phyloP scores from a whole-genome alignment of 371 early-diverging fungal genomes.

The Mortierella sp. region DNA sequence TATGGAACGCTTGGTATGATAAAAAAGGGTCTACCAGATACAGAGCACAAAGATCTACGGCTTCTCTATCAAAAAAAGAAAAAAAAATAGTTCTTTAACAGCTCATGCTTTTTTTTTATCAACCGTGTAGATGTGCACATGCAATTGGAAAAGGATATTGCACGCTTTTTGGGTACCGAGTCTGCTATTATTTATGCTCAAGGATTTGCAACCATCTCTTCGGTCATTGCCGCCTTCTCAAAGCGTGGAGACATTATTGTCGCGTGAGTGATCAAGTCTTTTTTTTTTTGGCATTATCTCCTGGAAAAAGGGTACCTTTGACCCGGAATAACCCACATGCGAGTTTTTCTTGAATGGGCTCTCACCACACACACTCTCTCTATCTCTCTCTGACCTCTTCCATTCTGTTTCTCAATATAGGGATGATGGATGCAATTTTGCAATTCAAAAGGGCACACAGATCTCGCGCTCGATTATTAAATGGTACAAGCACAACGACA shows the following conservation, averaged over 20 bases:
- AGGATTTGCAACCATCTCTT: conserved; percentile 93
- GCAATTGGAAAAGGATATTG: conserved; percentile 93
- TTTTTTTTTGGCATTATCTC: conserved; percentile 40
- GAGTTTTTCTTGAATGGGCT: not conserved
- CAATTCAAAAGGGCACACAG: conserved; percentile 91
- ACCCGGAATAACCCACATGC: not conserved
- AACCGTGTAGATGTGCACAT: conserved; percentile 90
- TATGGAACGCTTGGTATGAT: conserved; percentile 93
- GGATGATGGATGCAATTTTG: conserved; percentile 91
- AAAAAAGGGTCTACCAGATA: not conserved
- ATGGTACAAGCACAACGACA: conserved; percentile 96
- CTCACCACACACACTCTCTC: not conserved
- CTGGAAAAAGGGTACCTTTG: not conserved
- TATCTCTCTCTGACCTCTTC: not conserved
- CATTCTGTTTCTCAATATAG: conserved; percentile 44
- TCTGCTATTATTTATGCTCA: conserved; percentile 98
- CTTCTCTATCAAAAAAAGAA: too few relatives aligned
- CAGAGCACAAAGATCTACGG: not conserved
- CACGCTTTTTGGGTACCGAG: conserved; percentile 90
- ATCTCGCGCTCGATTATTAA: conserved; percentile 90
- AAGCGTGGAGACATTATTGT: conserved; percentile 98
- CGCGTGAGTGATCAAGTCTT: conserved; percentile 64
- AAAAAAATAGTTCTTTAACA: too few relatives aligned
- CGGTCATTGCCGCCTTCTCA: conserved; percentile 98
- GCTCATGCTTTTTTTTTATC: not conserved